phyloP scores from a whole-genome alignment of 2,329 filamentous ascomycete genomes.

The Trichophyton mentagrophytes region DNA sequence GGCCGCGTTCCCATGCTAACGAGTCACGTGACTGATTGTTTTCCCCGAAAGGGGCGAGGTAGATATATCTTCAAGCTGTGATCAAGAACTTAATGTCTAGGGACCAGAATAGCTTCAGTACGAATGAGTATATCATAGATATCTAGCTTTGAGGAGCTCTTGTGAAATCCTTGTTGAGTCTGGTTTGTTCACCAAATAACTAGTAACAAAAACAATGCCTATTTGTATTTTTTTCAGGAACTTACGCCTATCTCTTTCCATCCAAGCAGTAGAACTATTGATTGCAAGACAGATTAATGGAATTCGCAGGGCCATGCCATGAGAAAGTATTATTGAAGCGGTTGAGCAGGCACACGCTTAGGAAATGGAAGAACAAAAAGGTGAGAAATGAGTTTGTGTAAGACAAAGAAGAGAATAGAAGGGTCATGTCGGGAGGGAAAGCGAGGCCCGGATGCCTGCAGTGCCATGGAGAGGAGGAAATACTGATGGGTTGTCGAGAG shows the following conservation, averaged over 20 bases:
- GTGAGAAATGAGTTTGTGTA: neutral
- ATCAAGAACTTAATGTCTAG: too few relatives aligned
- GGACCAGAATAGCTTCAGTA: too few relatives aligned
- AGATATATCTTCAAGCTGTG: too few relatives aligned
- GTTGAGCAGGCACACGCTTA: neutral
- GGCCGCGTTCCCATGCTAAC: too few relatives aligned
- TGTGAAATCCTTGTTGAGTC: neutral
- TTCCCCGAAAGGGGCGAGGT: too few relatives aligned
- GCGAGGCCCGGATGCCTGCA: neutral
- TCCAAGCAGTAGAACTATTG: neutral
- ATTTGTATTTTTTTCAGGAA: neutral
- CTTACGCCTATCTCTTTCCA: conserved; percentile 2
- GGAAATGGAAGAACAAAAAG: neutral
- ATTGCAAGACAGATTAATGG: neutral
- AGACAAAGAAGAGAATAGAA: neutral
- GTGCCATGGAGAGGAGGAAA: neutral
- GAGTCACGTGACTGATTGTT: too few relatives aligned
- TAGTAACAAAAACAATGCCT: neutral
- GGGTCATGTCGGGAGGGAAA: neutral
- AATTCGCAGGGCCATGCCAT: neutral
- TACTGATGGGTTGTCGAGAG: neutral
- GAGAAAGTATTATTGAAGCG: neutral
- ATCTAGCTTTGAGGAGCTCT: neutral
- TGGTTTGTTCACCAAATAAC: neutral
- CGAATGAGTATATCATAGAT: too few relatives aligned